These are phyloP conservation scores for Boehmeria nivea DNA, from an alignment of 306 rosid species.

Conservation along the genomic window DNA sequence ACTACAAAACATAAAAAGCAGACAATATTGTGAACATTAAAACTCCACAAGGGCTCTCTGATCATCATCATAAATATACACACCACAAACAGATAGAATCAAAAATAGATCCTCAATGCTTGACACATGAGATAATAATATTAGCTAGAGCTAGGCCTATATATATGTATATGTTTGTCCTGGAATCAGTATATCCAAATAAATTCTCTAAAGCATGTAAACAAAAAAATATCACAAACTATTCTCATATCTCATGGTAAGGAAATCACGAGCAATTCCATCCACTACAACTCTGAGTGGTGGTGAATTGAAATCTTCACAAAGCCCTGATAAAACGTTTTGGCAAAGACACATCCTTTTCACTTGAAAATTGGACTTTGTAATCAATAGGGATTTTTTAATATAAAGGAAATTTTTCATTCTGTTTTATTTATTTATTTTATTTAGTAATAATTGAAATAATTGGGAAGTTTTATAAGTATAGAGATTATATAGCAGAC, in stretches of 20 bases:
- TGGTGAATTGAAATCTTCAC: constrained; percentile 30
- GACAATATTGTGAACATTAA: constrained; percentile 13
- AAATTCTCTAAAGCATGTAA: not conserved
- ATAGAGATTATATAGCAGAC: constrained; percentile 32
- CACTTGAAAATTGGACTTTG: constrained; percentile 30
- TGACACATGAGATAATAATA: constrained; percentile 1
- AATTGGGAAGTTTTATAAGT: no score
- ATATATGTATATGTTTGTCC: constrained; percentile 23
- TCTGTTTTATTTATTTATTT: no score
- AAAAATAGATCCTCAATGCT: constrained; percentile 5
- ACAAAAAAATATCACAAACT: constrained; percentile 32
- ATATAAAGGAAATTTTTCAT: no score
- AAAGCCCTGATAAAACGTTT: not conserved
- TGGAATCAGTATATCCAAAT: constrained; percentile 28
- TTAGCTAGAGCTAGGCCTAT: no score
- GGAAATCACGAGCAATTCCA: constrained; percentile 43
- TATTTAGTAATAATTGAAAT: no score
- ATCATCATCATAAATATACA: not conserved
- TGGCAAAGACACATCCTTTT: constrained; percentile 34
- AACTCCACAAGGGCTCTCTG: constrained; percentile 12
- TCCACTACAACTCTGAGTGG: constrained; percentile 59
- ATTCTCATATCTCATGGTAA: constrained; percentile 35
- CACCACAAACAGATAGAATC: constrained; percentile 24
- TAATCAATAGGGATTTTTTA: no score
- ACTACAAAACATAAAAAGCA: constrained; percentile 18